A percentile compares a stretch with the other conserved stretches of the same genome.
Evolutionary conservation across 164 flowering plant species (phyloP).

Genomic region (Sedum album): DNA sequence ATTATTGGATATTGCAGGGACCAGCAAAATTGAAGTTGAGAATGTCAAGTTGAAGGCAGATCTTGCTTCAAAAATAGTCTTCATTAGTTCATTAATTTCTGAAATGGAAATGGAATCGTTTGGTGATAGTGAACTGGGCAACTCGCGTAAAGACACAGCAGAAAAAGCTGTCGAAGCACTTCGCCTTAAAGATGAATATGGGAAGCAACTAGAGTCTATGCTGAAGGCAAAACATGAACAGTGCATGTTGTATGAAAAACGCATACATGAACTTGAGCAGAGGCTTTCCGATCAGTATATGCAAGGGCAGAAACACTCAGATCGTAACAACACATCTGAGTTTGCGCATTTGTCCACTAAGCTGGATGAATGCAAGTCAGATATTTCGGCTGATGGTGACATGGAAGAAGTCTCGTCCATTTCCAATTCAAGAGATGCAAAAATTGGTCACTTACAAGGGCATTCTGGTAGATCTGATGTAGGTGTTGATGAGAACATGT

Average conservation of each 20-base stretch:
- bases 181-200: conserved; percentile 81
- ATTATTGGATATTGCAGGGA: conserved; percentile 86
- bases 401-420: no score
- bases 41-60: no score
- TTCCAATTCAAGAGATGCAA: conserved; percentile 34
- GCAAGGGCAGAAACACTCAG: no score
- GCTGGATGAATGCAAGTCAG: no score
- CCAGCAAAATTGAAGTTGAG: no score
- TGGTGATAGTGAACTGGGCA: conserved; percentile 62
- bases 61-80: conserved; percentile 83
- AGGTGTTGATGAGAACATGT: conserved; percentile 84
- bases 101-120: no score
- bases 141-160: conserved; percentile 59
- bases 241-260: no score
- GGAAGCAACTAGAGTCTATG: conserved; percentile 69
- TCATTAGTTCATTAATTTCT: conserved; percentile 49
- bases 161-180: conserved; percentile 93
- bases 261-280: conserved; percentile 83
- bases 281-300: conserved; percentile 72
- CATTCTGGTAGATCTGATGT: conserved; percentile 40
- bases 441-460: conserved; percentile 29
- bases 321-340: conserved; percentile 30
- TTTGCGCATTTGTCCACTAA: conserved; percentile 25
- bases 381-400: conserved; percentile 48
- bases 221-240: conserved; percentile 65